Evolutionary conservation across 345 rosid species (phyloP).

Genomic region (Nasturtium officinale): DNA sequence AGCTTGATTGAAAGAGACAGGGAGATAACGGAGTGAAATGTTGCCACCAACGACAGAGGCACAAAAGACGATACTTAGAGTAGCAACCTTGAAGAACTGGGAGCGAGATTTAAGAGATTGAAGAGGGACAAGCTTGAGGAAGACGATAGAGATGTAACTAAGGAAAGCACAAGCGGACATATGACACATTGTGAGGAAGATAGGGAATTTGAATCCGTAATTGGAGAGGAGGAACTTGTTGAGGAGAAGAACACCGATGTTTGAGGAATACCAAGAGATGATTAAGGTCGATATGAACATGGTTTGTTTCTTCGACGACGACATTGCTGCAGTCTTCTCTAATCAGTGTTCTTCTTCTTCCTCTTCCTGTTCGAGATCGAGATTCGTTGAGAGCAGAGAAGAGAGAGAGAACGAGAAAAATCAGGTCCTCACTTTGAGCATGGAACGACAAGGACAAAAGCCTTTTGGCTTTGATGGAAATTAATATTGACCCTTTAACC

Average conservation of each 20-base stretch:
- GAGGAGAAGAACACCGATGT: conserved; percentile 89
- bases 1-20: conserved; percentile 93
- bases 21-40: conserved; percentile 79
- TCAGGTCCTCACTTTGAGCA: conserved; percentile 40
- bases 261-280: conserved; percentile 79
- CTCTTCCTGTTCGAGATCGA: conserved; percentile 38
- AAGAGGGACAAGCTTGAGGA: conserved; percentile 82
- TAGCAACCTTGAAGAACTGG: conserved; percentile 74
- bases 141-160: conserved; percentile 85
- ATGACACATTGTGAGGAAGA: conserved; percentile 95
- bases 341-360: conserved; percentile 27
- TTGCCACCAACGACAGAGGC: conserved; percentile 96
- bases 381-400: conserved; percentile 22
- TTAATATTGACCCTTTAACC: conserved; percentile 5
- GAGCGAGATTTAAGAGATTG: conserved; percentile 74
- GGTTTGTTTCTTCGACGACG: conserved; percentile 49
- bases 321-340: conserved; percentile 14
- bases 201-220: conserved; percentile 89
- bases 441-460: conserved; percentile 34
- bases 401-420: conserved; percentile 26
- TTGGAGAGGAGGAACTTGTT: conserved; percentile 91
- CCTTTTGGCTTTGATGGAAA: neutral
- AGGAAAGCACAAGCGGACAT: conserved; percentile 89
- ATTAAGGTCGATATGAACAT: conserved; percentile 65
- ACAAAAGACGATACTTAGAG: conserved; percentile 83